These are phyloP conservation scores for Pleurotus platypus DNA, from an alignment of 768 basidiomycete species.

Conservation along the genomic window DNA sequence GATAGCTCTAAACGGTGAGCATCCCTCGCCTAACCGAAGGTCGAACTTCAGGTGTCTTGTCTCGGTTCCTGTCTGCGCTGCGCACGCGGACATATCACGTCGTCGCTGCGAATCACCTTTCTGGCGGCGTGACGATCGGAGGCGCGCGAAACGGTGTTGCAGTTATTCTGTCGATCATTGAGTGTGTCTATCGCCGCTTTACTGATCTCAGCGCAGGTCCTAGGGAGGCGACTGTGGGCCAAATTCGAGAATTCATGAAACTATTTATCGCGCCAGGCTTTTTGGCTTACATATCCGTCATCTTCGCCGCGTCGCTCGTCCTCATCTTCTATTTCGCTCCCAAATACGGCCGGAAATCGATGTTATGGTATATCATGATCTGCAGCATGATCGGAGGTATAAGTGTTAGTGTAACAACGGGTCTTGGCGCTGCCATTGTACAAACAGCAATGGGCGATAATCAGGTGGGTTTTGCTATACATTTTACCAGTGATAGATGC, in stretches of 20 bases:
- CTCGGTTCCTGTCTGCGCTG: too few species aligned
- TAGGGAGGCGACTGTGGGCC: slow-evolving; percentile 61
- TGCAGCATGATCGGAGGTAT: slow-evolving; percentile 98
- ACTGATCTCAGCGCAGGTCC: slow-evolving; percentile 42
- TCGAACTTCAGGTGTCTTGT: too few species aligned
- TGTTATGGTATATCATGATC: slow-evolving; percentile 93
- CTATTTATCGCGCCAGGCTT: slow-evolving; percentile 86
- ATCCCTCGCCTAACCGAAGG: slow-evolving; percentile 9
- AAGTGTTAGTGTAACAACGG: slow-evolving; percentile 91
- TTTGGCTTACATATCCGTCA: slow-evolving; percentile 60
- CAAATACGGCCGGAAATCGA: slow-evolving; percentile 85
- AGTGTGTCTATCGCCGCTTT: slow-evolving; percentile 16
- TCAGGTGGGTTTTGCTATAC: slow-evolving; percentile 46
- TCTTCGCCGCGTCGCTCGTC: slow-evolving; percentile 61
- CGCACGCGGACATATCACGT: too few species aligned
- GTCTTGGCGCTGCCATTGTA: slow-evolving; percentile 89
- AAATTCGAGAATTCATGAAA: slow-evolving; percentile 68
- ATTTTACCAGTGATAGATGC: background rate
- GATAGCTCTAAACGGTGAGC: slow-evolving; percentile 80
- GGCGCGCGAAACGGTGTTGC: slow-evolving; percentile 16
- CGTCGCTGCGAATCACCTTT: too few species aligned
- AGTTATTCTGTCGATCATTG: too few species aligned
- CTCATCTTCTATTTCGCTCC: slow-evolving; percentile 85
- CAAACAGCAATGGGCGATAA: slow-evolving; percentile 72
- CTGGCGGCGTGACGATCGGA: too few species aligned